phyloP scores from a whole-genome alignment of 192 early-diverging fungal species.

The Diversispora eburnea region DNA sequence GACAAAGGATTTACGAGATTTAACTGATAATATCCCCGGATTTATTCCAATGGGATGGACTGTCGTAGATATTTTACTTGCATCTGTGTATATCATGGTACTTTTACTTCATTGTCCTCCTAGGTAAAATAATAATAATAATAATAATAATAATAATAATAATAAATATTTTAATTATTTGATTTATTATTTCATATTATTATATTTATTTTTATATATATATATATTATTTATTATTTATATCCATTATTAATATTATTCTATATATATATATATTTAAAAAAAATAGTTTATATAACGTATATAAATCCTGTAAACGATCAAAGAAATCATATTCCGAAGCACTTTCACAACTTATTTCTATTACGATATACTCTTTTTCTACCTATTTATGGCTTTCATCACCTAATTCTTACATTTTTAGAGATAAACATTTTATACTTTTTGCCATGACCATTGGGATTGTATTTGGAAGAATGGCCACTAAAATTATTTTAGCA shows the following conservation, averaged over 20 bases:
- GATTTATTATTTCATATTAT: too few relatives aligned
- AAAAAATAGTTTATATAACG: constrained; percentile 44
- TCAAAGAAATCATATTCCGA: constrained; percentile 60
- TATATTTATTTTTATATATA: too few relatives aligned
- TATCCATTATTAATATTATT: not conserved
- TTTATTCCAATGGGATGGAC: constrained; percentile 40
- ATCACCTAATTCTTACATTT: constrained; percentile 65
- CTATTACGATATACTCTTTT: constrained; percentile 57
- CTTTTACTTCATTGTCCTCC: constrained; percentile 54
- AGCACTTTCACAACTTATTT: constrained; percentile 60
- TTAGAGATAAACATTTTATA: constrained; percentile 64
- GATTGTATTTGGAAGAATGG: constrained; percentile 83
- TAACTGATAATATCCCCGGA: not conserved
- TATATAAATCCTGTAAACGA: constrained; percentile 50
- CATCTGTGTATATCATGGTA: constrained; percentile 42
- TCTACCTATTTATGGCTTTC: constrained; percentile 69
- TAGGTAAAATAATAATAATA: constrained; percentile 34
- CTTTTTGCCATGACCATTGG: constrained; percentile 72
- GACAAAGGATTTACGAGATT: constrained; percentile 25
- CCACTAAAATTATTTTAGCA: constrained; percentile 85
- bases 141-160: too few relatives aligned
- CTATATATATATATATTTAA: not conserved
- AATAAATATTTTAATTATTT: too few relatives aligned
- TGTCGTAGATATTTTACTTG: constrained; percentile 43
- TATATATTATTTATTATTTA: not conserved